Evolutionary conservation across 768 basidiomycete genomes (phyloP).

Genomic region (Pulveroboletus frians): DNA sequence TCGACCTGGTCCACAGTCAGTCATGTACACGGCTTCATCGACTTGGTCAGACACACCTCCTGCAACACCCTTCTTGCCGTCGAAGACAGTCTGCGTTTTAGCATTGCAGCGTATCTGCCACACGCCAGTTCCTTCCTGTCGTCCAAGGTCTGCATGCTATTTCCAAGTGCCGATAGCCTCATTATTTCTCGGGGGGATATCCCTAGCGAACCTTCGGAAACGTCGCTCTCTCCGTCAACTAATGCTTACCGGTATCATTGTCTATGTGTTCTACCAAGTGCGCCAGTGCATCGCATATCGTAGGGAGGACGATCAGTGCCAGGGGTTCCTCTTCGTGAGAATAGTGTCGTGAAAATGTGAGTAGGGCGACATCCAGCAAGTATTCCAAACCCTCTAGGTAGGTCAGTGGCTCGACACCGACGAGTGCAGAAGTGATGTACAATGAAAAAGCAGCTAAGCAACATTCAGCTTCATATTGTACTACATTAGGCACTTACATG

Average conservation of each 20-base stretch:
- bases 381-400: constrained; percentile 42
- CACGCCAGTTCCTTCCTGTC: constrained; percentile 6
- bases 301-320: constrained; percentile 44
- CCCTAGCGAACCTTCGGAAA: constrained; percentile 7
- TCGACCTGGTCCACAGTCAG: constrained; percentile 9
- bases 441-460: constrained; percentile 43
- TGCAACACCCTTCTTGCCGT: constrained; percentile 25
- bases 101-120: constrained; percentile 23
- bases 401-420: constrained; percentile 33
- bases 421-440: constrained; percentile 33
- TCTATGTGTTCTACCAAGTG: constrained; percentile 32
- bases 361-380: constrained; percentile 44
- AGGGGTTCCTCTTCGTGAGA: constrained; percentile 46
- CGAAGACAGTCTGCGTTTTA: constrained; percentile 30
- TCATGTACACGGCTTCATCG: neutral
- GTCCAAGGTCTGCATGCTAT: constrained; percentile 34
- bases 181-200: constrained; percentile 23
- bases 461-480: constrained; percentile 1
- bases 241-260: constrained; percentile 24
- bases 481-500: constrained; percentile 33
- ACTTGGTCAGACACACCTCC: constrained; percentile 18
- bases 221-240: neutral
- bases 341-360: constrained; percentile 44
- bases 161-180: constrained; percentile 46
- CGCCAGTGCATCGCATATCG: constrained; percentile 46